Evolutionary conservation across 2,329 filamentous ascomycete genomes (phyloP).

Genomic region (Curvularia sp.): DNA sequence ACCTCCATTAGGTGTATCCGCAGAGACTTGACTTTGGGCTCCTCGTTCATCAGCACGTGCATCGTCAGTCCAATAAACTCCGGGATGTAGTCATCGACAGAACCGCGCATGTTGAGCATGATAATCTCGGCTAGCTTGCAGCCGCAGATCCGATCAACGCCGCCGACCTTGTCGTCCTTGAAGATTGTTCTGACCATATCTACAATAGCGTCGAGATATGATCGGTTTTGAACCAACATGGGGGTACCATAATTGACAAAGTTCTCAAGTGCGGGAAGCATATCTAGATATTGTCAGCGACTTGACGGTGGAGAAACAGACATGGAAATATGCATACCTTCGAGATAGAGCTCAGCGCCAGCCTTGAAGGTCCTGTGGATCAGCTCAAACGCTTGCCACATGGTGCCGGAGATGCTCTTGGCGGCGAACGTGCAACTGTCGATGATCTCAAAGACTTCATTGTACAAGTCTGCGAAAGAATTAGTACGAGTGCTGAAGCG

Average conservation of each 20-base stretch:
- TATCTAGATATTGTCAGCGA: constrained; percentile 63
- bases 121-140: constrained; percentile 97
- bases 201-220: constrained; percentile 86
- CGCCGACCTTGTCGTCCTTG: constrained; percentile 86
- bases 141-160: constrained; percentile 93
- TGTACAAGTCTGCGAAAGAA: constrained; percentile 76
- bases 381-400: constrained; percentile 98
- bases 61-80: constrained; percentile 92
- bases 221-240: constrained; percentile 80
- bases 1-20: constrained; percentile 98
- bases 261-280: constrained; percentile 97
- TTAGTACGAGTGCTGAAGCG: constrained; percentile 23
- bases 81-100: constrained; percentile 86
- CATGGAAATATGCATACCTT: constrained; percentile 56
- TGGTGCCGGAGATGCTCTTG: constrained; percentile 91
- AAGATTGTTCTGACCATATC: constrained; percentile 98
- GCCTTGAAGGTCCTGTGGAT: constrained; percentile 98
- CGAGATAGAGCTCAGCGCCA: constrained; percentile 93
- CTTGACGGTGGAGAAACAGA: neutral
- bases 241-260: constrained; percentile 92
- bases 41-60: constrained; percentile 75
- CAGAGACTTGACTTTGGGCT: constrained; percentile 89
- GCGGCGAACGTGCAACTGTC: constrained; percentile 99
- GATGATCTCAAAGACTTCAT: constrained; percentile 98
- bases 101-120: constrained; percentile 91